These are phyloP conservation scores for Adenanthera pavonina DNA, from an alignment of 306 rosid species.

Conservation along the genomic window DNA sequence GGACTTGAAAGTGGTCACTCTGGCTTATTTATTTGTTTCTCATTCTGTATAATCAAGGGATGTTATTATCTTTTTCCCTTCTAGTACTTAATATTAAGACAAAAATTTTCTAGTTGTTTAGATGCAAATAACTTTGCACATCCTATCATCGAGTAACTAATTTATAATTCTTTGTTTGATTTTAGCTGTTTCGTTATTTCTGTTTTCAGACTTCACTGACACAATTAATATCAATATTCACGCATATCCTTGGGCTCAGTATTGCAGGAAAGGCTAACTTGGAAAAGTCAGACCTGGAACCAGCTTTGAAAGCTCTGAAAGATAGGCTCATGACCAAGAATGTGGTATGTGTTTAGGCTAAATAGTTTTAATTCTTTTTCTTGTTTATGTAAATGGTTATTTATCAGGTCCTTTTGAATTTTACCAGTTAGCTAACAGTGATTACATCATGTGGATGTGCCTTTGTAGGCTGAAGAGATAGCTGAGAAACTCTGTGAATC, in stretches of 20 bases:
- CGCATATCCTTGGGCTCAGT: slow-evolving; percentile 52
- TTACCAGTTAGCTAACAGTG: slow-evolving; percentile 29
- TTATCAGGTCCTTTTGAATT: slow-evolving; percentile 12
- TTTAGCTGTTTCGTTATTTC: slow-evolving; percentile 8
- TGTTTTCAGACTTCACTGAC: slow-evolving; percentile 26
- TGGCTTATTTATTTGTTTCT: not conserved
- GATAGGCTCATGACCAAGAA: slow-evolving; percentile 99
- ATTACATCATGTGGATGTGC: slow-evolving; percentile 31
- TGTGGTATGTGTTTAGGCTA: slow-evolving; percentile 68
- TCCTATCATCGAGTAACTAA: slow-evolving; percentile 8
- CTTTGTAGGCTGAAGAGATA: slow-evolving; percentile 90
- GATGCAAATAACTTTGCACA: slow-evolving; percentile 18
- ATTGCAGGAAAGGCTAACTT: slow-evolving; percentile 96
- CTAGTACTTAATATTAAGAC: slow-evolving; percentile 2
- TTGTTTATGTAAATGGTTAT: slow-evolving; percentile 16
- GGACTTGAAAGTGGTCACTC: not conserved
- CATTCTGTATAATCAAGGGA: slow-evolving; percentile 16
- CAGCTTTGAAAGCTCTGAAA: slow-evolving; percentile 93
- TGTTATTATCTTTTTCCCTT: slow-evolving; percentile 10
- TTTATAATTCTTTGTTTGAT: not conserved
- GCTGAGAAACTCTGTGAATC: slow-evolving; percentile 99
- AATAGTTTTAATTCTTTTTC: not conserved
- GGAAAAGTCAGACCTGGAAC: slow-evolving; percentile 95
- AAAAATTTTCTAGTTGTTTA: slow-evolving; percentile 16
- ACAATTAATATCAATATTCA: slow-evolving; percentile 25